phyloP scores from a whole-genome alignment of 2,329 filamentous ascomycete species.

The Ophiostoma pallidulum region DNA sequence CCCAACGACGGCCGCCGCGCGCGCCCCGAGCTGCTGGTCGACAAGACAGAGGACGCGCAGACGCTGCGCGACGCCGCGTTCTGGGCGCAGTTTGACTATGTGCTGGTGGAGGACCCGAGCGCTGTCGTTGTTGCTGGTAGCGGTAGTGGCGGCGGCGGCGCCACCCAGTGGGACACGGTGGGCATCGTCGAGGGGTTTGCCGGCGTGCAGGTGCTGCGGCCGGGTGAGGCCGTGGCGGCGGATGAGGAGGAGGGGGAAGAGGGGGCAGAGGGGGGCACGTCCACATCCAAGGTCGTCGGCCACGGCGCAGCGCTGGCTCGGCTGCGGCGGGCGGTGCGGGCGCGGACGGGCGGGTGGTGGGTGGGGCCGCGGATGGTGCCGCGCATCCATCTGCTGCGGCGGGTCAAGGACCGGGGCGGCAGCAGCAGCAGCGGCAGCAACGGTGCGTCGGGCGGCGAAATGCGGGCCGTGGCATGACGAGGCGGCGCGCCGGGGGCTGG shows the following conservation, averaged over 20 bases:
- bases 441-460: neutral
- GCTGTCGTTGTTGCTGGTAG: slow-evolving; percentile 32
- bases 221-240: slow-evolving; percentile 26
- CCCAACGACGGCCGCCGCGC: neutral
- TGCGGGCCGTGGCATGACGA: no score
- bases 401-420: slow-evolving; percentile 16
- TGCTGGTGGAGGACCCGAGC: slow-evolving; percentile 44
- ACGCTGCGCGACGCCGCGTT: slow-evolving; percentile 40
- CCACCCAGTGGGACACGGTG: slow-evolving; percentile 41
- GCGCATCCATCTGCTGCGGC: slow-evolving; percentile 40
- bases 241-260: slow-evolving; percentile 18
- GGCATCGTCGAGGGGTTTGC: slow-evolving; percentile 48
- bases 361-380: slow-evolving; percentile 52
- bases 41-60: slow-evolving; percentile 51
- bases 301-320: slow-evolving; percentile 31
- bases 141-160: no score
- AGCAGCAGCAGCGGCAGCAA: neutral
- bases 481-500: no score
- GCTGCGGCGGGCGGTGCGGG: slow-evolving; percentile 33
- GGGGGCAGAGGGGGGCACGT: slow-evolving; percentile 15
- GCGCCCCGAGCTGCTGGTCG: slow-evolving; percentile 31
- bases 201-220: slow-evolving; percentile 48
- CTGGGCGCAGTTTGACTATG: slow-evolving; percentile 57
- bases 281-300: slow-evolving; percentile 30
- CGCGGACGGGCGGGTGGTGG: slow-evolving; percentile 53